phyloP scores from a whole-genome alignment of 345 rosid species.

The Populus deltoides region DNA sequence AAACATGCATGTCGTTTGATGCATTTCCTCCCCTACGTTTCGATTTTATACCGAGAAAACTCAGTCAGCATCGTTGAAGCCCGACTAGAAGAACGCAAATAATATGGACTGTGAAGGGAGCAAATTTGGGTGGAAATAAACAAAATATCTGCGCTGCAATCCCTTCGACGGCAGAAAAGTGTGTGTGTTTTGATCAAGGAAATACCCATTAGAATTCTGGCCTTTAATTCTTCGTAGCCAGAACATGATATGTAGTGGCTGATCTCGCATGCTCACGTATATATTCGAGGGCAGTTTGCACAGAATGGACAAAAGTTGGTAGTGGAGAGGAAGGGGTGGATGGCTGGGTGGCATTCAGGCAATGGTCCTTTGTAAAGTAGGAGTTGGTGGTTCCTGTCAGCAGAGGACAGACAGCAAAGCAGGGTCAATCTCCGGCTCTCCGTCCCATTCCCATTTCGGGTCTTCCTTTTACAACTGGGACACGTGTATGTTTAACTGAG shows the following conservation, averaged over 20 bases:
- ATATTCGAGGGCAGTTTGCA: neutral
- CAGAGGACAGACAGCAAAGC: neutral
- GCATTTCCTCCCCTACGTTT: neutral
- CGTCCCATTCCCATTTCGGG: neutral
- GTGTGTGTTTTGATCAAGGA: neutral
- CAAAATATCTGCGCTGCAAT: too few relatives aligned
- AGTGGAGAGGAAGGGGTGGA: neutral
- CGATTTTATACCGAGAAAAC: neutral
- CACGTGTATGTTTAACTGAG: neutral
- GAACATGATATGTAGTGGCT: too few relatives aligned
- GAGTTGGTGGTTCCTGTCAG: conserved; percentile 12
- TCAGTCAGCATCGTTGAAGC: too few relatives aligned
- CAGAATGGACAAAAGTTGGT: neutral
- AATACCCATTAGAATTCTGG: neutral
- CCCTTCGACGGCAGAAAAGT: neutral
- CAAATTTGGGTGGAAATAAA: too few relatives aligned
- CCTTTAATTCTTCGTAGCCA: neutral
- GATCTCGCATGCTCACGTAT: too few relatives aligned
- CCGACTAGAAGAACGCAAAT: neutral
- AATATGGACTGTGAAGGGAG: too few relatives aligned
- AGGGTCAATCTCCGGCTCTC: neutral
- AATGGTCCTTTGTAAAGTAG: conserved; percentile 2
- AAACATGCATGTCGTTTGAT: too few relatives aligned
- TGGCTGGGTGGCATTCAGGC: neutral
- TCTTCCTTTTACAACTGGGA: neutral